Conservation (phyloP, 257 asterid species). For the Nicotiana benthamiana region DNA sequence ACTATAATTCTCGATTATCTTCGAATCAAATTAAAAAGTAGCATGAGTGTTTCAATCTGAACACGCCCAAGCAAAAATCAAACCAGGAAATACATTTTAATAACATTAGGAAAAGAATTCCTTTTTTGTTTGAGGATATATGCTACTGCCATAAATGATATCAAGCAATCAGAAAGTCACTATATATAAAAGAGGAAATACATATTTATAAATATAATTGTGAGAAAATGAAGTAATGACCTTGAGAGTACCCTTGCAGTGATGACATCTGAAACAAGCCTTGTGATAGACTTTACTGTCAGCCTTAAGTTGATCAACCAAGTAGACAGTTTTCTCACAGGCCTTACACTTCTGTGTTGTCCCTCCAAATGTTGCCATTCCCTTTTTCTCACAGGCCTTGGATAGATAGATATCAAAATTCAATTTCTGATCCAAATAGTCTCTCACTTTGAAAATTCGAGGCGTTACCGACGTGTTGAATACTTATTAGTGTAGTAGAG, state of each 20-base stretch:
- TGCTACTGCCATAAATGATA: neutral
- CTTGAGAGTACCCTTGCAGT: slow-evolving; percentile 34
- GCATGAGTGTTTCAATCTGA: neutral
- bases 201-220: neutral
- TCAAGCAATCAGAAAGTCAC: neutral
- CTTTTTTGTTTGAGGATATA: no score
- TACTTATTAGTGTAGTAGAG: neutral
- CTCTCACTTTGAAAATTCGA: neutral
- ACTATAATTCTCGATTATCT: neutral
- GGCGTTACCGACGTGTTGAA: slow-evolving; percentile 17
- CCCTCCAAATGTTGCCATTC: slow-evolving; percentile 26
- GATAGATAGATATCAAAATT: no score
- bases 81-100: neutral
- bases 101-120: neutral
- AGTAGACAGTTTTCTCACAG: slow-evolving; percentile 29
- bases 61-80: neutral
- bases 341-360: slow-evolving; percentile 30
- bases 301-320: slow-evolving; percentile 32
- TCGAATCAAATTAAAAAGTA: neutral
- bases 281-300: slow-evolving; percentile 26
- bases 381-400: neutral
- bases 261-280: slow-evolving; percentile 31
- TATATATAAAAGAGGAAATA: neutral
- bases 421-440: neutral
- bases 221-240: neutral